phyloP scores from a whole-genome alignment of 345 rosid species.

The Rhodomyrtus tomentosa region DNA sequence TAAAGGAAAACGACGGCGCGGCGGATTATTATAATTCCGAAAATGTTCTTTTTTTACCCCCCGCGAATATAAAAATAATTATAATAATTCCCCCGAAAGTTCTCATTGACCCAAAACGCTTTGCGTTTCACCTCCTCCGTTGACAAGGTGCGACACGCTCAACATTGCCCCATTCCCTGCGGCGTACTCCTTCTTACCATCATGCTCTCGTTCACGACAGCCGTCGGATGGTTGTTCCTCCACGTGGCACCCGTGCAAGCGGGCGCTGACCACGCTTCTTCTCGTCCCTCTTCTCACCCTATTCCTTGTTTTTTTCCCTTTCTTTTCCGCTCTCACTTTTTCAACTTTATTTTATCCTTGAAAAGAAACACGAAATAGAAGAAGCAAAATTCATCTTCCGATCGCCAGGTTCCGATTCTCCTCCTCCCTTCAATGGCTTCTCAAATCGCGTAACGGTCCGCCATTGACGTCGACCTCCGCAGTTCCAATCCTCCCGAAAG shows the following conservation, averaged over 20 bases:
- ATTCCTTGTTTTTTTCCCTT: not conserved
- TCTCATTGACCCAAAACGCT: not conserved
- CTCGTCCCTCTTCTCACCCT: not conserved
- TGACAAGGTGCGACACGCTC: not conserved
- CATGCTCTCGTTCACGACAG: not conserved
- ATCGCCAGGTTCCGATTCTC: not conserved
- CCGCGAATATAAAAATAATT: not conserved
- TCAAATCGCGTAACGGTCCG: slow-evolving; percentile 1
- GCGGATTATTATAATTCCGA: too few relatives aligned
- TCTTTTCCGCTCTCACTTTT: not conserved
- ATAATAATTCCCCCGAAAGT: fast-evolving
- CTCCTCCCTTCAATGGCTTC: not conserved
- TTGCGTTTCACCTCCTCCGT: not conserved
- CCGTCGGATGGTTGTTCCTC: not conserved
- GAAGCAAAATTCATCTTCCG: not conserved
- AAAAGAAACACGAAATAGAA: not conserved
- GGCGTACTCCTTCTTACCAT: not conserved
- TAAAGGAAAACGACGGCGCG: too few relatives aligned
- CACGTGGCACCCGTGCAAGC: not conserved
- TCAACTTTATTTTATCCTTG: not conserved
- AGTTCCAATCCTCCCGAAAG: not conserved
- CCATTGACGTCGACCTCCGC: not conserved
- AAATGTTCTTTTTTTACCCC: not conserved
- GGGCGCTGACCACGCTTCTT: not conserved
- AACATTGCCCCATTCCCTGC: not conserved